Evolutionary conservation across 495 filamentous ascomycete species (phyloP).

Genomic region (Daldinia loculata): DNA sequence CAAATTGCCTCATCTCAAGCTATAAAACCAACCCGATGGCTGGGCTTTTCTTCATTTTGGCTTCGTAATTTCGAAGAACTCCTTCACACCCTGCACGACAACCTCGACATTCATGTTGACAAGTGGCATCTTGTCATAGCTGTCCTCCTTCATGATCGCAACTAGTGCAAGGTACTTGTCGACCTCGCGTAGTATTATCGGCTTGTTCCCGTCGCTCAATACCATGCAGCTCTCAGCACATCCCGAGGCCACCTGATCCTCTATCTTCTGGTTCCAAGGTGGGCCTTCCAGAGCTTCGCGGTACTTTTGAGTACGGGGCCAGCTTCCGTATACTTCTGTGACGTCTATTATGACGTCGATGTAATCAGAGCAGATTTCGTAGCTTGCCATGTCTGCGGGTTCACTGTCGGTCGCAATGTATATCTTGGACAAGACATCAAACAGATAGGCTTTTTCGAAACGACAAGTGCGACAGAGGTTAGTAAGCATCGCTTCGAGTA

Average conservation of each 20-base stretch:
- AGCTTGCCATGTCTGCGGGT: conserved; percentile 89
- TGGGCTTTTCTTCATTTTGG: conserved; percentile 44
- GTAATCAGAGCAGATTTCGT: conserved; percentile 97
- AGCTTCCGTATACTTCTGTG: conserved; percentile 88
- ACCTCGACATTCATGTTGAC: conserved; percentile 66
- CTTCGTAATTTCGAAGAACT: conserved; percentile 67
- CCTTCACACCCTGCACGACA: conserved; percentile 61
- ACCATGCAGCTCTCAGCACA: conserved; percentile 83
- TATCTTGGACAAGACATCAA: conserved; percentile 96
- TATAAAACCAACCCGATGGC: not conserved
- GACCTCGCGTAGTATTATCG: conserved; percentile 88
- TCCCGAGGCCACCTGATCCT: conserved; percentile 66
- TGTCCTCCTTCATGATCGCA: conserved; percentile 75
- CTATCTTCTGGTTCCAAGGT: conserved; percentile 69
- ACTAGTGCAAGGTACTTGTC: conserved; percentile 85
- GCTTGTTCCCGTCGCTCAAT: conserved; percentile 77
- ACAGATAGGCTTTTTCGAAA: conserved; percentile 97
- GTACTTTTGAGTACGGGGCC: conserved; percentile 62
- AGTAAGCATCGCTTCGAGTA: conserved; percentile 90
- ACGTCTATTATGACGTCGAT: conserved; percentile 98
- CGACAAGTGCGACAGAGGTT: conserved; percentile 86
- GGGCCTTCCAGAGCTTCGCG: conserved; percentile 66
- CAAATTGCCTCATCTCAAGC: not conserved
- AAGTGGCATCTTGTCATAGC: conserved; percentile 65
- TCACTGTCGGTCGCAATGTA: conserved; percentile 96